A percentile compares a stretch with the other conserved stretches of the same genome.
Conservation (phyloP, 1,284 basidiomycete genomes). For the Lentinula novae-zelandiae region DNA sequence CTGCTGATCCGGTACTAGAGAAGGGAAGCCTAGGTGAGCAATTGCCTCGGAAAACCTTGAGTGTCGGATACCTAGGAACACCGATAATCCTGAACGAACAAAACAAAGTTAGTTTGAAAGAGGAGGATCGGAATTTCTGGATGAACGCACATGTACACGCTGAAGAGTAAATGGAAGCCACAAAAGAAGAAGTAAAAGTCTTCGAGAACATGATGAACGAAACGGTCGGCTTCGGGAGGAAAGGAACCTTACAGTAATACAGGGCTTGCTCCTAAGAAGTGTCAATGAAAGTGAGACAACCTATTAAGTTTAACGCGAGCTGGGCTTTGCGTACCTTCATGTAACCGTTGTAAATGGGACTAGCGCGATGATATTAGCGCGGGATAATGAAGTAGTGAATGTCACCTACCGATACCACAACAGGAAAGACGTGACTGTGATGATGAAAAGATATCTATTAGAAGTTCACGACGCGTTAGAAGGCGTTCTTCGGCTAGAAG, state of each 20-base stretch:
- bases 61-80: conserved; percentile 59
- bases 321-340: conserved; percentile 70
- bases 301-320: neutral
- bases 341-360: conserved; percentile 95
- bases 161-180: conserved; percentile 90
- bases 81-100: conserved; percentile 70
- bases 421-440: conserved; percentile 79
- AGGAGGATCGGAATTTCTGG: conserved; percentile 16
- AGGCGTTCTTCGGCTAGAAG: conserved; percentile 18
- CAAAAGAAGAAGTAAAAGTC: conserved; percentile 95
- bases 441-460: conserved; percentile 79
- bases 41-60: conserved; percentile 1
- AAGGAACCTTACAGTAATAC: conserved; percentile 67
- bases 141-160: conserved; percentile 73
- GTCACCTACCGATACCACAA: conserved; percentile 80
- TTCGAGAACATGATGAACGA: conserved; percentile 32
- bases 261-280: conserved; percentile 71
- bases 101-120: conserved; percentile 21
- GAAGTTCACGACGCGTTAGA: conserved; percentile 4
- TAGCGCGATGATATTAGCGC: conserved; percentile 24
- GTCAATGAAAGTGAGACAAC: conserved; percentile 6
- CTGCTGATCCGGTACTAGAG: conserved; percentile 84
- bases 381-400: neutral
- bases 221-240: conserved; percentile 24
- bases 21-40: conserved; percentile 8